Evolutionary conservation across 768 basidiomycete genomes (phyloP), one percentile per base, ranked within the genome.

Genomic region (Pleurotus djamor): DNA sequence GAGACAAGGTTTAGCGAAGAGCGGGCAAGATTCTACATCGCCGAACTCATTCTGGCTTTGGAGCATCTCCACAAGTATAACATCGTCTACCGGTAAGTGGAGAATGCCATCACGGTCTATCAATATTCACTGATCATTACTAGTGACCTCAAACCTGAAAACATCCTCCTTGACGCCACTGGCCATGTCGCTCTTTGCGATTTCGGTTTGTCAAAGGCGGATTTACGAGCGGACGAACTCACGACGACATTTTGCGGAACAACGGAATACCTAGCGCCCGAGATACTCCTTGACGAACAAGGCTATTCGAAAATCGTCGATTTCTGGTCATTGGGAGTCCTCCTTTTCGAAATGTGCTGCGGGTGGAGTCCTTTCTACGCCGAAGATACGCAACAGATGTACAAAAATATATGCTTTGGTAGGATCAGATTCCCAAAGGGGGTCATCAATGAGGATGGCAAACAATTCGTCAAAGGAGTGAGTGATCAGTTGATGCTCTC

Each of bases 221-320:
- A 98, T 78, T 79, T 98, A 3, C 88, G 90, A 0, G 81, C 94
- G 3, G 94, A 96, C 69, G 92, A 98, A 69, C 82, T 99, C 59
- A 98, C 97, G n/a, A 98, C 96, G 59, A 98, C 97, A 1, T 99
- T 99, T 72, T 98, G 97, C 69, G 97, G 97, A 38, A 99, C 97
- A 34, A 98, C 97, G 8, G 96, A 94, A 70, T 98, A 99, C 71
- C 91, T 99, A 52, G 97, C 97, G 0, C 97, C 97, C 0, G 97
- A 99, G 69, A 96, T 99, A n/a, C 82, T 99, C 8, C 83, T 99
- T 45, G 96, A 98, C 71, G 97, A 98, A 68, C 94, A 96, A 63
- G 97, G 97, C 10, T 98, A 99, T 74, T 94, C 92, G 48, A 98
- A 98, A 75, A 87, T 97, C 51, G 97, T 99, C 65, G 97, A 99